Percentiles rank a stretch among this genome's conserved stretches.
phyloP scores from a whole-genome alignment of 2,329 filamentous ascomycete genomes.

The Xylariales sp. region DNA sequence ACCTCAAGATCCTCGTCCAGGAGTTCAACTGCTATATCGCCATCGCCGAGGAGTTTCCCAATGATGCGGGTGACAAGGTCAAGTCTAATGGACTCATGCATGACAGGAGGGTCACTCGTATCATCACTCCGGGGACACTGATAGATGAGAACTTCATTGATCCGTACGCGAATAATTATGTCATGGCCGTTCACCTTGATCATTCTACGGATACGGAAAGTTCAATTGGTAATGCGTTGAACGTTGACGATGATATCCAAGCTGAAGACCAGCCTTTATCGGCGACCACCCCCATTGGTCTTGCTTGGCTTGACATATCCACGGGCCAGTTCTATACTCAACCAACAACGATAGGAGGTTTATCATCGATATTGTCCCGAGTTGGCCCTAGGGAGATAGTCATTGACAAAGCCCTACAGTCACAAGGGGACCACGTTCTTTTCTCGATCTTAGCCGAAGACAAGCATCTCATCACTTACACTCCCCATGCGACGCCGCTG shows the following conservation, averaged over 20 bases:
- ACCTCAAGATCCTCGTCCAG: conserved; percentile 87
- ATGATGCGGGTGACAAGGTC: conserved; percentile 62
- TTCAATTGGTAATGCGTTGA: not conserved
- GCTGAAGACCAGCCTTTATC: conserved; percentile 11
- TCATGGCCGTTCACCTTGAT: conserved; percentile 69
- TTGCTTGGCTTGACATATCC: conserved; percentile 93
- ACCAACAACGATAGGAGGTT: conserved; percentile 59
- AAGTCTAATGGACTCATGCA: conserved; percentile 78
- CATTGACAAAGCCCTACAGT: conserved; percentile 59
- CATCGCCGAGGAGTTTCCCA: conserved; percentile 87
- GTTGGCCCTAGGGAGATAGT: conserved; percentile 83
- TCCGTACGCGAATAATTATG: conserved; percentile 87
- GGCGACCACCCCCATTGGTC: conserved; percentile 41
- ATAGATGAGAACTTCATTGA: conserved; percentile 99
- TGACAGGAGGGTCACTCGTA: conserved; percentile 76
- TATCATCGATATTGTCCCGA: conserved; percentile 78
- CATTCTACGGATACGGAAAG: conserved; percentile 19
- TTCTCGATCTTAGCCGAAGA: conserved; percentile 69
- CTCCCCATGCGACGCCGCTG: conserved; percentile 41
- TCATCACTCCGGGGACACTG: conserved; percentile 90
- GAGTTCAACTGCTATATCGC: conserved; percentile 89
- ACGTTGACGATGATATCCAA: not conserved
- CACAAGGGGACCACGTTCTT: conserved; percentile 55
- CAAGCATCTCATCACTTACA: conserved; percentile 70
- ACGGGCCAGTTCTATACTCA: conserved; percentile 94